phyloP scores from a whole-genome alignment of 768 basidiomycete species.

The Crucibulum laeve region DNA sequence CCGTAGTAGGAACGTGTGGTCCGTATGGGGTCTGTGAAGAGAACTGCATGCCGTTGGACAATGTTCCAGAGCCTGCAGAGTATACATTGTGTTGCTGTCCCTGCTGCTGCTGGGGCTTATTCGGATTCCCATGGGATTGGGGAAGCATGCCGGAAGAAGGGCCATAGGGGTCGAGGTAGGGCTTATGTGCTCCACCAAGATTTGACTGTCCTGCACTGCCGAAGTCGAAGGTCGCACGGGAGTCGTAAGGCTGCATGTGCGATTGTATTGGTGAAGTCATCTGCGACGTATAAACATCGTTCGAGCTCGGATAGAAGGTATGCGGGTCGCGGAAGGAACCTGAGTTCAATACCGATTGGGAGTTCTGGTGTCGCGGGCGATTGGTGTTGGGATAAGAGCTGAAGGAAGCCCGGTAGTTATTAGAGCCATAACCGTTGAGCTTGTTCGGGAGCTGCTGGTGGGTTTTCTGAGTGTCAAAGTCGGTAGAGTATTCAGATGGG shows the following conservation, averaged over 20 bases:
- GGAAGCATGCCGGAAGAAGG: conserved; percentile 13
- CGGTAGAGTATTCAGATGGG: conserved; percentile 30
- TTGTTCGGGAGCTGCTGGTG: conserved; percentile 26
- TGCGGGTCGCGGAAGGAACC: conserved; percentile 31
- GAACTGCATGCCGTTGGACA: conserved; percentile 37
- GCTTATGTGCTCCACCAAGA: conserved; percentile 22
- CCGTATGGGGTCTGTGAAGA: conserved; percentile 77
- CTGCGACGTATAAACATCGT: conserved; percentile 30
- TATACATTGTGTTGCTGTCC: conserved; percentile 23
- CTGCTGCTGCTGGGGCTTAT: conserved; percentile 25
- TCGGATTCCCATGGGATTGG: conserved; percentile 14
- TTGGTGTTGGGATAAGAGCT: conserved; percentile 37
- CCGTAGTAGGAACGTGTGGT: conserved; percentile 52
- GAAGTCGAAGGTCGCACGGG: conserved; percentile 31
- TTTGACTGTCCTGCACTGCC: conserved; percentile 18
- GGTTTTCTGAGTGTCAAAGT: conserved; percentile 32
- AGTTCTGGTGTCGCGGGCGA: conserved; percentile 34
- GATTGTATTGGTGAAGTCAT: conserved; percentile 34
- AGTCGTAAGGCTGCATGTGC: conserved; percentile 32
- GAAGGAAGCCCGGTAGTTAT: conserved; percentile 28
- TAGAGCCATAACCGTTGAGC: conserved; percentile 26
- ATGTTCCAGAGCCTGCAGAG: conserved; percentile 15
- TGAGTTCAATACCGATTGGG: conserved; percentile 25
- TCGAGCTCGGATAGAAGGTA: conserved; percentile 24
- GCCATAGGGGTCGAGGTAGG: conserved; percentile 25